Base-by-base conservation (phyloP, 805 yeast species). In the Wickerhamomyces ciferrii region DNA sequence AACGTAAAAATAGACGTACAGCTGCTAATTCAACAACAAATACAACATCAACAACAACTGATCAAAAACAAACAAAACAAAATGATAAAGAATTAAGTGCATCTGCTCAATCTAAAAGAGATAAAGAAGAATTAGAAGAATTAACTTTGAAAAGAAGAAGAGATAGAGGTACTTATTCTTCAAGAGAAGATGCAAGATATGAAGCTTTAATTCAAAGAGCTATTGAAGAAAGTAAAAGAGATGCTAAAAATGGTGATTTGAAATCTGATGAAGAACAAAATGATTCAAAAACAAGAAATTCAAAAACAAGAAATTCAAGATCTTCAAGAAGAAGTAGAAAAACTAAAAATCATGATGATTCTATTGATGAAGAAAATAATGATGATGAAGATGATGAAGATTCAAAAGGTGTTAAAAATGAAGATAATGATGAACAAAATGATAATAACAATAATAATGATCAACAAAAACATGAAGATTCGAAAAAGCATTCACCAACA, bases 151-250 rank as follows among this genome's bases (percentile, higher is more conserved):
- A 49, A 48, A 54, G 43, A 41, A 66, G 62, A 45, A 62, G 69
- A 40, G 68, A 66, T 41, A 54, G 72, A 36, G 71, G 69, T 8
- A 69, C 71, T 6, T 65, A 59, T 23, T 58, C 60, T 43, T 69
- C 72, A 2, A 62, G 73, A 49, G 74, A 70, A 49, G 75, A 71
- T 45, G 68, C 69, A n/a, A 69, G 71, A 36, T 71, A 69, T 48
- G 73, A 69, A 52, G 61, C 66, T 24, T 61, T 70, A 65, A 53
- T 71, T 14, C 68, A 71, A 46, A 61, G 70, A 46, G 75, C 68
- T 0, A 58, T 71, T 43, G 64, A 65, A 39, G 75, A 69, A 48
- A 68, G 73, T 44, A 63, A 65, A 50, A 63, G 64, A 35, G 67
- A 67, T 24, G 69, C 69, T 1, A 40, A 39, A 46, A 37, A 13